These are phyloP conservation scores for thale cress (Arabidopsis thaliana) DNA, from an alignment of 345 rosid species.

Conservation along the genomic window DNA sequence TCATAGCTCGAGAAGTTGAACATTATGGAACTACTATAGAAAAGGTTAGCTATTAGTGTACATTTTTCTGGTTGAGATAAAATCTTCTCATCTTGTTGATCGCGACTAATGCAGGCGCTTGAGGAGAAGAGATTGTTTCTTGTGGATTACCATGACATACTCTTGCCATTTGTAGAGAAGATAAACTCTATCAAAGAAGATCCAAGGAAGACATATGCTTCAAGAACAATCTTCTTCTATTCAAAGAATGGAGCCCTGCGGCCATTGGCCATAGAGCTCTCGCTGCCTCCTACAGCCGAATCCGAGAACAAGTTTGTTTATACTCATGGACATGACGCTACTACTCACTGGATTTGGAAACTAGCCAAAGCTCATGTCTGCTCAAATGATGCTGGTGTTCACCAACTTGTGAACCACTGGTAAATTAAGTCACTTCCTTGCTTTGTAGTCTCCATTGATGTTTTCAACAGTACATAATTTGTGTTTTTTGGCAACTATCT, in stretches of 20 bases:
- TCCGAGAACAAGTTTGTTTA: conserved; percentile 61
- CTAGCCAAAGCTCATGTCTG: conserved; percentile 94
- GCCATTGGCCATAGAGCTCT: conserved; percentile 89
- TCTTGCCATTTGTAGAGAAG: conserved; percentile 74
- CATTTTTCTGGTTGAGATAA: background rate
- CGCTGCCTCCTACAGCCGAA: conserved; percentile 68
- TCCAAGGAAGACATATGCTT: conserved; percentile 76
- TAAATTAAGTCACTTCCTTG: conserved; percentile 38
- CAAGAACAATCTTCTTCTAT: conserved; percentile 74
- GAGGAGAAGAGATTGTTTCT: conserved; percentile 83
- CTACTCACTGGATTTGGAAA: conserved; percentile 93
- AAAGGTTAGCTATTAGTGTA: conserved; percentile 69
- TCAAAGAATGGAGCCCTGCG: conserved; percentile 53
- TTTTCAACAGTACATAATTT: background rate
- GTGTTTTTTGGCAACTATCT: conserved; percentile 3
- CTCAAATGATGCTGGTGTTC: conserved; percentile 87
- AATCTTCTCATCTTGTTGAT: conserved; percentile 14
- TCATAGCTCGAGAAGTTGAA: conserved; percentile 64
- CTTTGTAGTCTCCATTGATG: background rate
- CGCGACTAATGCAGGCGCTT: conserved; percentile 61
- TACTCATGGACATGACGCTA: conserved; percentile 82
- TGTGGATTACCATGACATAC: conserved; percentile 84
- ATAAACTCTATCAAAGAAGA: conserved; percentile 66
- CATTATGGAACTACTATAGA: conserved; percentile 73
- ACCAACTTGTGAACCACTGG: conserved; percentile 97